Base-by-base conservation (phyloP, 108 stramenopile species). In the Craspedostauros australis region DNA sequence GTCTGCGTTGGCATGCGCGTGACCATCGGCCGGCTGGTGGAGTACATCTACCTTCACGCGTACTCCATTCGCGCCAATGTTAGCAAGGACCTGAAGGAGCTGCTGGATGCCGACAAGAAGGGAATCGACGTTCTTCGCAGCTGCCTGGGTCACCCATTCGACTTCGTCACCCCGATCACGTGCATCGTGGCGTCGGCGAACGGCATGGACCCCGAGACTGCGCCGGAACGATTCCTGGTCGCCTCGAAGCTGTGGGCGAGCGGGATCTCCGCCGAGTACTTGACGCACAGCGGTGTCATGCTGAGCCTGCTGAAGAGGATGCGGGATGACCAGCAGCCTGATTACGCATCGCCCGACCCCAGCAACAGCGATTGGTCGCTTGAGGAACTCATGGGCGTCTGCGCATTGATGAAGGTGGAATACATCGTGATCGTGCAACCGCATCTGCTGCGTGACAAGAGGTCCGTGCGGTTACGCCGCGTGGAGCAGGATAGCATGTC, bases 181-280 rank as follows among this genome's bases (percentile, higher is more conserved):
- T 77, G 74, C 36, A 62, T 86, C n/a, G 69, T 89, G 15, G 66
- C 79, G 3, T 67, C 79, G 46, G 70, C 55, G 12, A 68, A 76
- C 45, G 84, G 83, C 24, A 44, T 86, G 23, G 88, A 85, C 57
- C 39, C 66, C 30, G 62, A 61, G 37, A 67, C 66, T 18, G 39
- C 43, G 7, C 15, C 27, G 20, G 82, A 90, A 14, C 61, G 88
- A 4, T 67, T 78, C 20, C 19, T 62, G 36, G 76, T 90, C 7
- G 75, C 84, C 7, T 54, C 80, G 2, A 50, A 63, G 7, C 71
- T 90, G 26, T 86, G 84, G 84, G 50, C 66, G 2, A 52, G 64
- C 38, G 84, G 81, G 11, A 82, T 90, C 18, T 56, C 75, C n/a
- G 80, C 75, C 22, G 88, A 90, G 62, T 90, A 90, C 51, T 12